Evolutionary conservation across 768 basidiomycete genomes (phyloP).

Genomic region (Cubamyces sp.): DNA sequence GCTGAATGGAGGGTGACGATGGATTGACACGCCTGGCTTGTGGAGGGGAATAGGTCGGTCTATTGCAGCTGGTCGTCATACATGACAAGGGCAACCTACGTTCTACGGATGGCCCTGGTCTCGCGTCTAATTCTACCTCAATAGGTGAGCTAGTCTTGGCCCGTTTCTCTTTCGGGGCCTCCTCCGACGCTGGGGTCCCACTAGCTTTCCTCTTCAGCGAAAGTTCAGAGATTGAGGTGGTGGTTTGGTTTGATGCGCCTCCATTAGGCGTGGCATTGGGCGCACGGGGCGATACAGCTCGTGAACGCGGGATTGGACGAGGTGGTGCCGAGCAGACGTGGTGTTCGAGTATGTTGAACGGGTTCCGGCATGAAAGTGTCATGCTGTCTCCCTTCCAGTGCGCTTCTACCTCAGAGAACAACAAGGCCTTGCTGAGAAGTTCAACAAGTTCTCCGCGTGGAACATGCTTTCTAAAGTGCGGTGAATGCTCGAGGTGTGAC

Average conservation of each 20-base stretch:
- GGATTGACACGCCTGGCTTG: conserved; percentile 11
- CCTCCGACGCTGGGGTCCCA: conserved; percentile 19
- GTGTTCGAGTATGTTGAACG: conserved; percentile 75
- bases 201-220: conserved; percentile 32
- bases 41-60: conserved; percentile 4
- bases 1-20: conserved; percentile 33
- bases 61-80: conserved; percentile 1
- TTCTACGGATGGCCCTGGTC: conserved; percentile 13
- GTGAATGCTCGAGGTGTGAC: conserved; percentile 68
- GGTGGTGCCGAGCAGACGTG: conserved; percentile 62
- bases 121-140: conserved; percentile 8
- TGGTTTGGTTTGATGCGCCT: neutral
- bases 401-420: conserved; percentile 82
- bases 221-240: neutral
- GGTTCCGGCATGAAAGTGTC: conserved; percentile 64
- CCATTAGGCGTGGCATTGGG: neutral
- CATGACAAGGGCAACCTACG: conserved; percentile 17
- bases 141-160: conserved; percentile 42
- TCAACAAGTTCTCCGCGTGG: conserved; percentile 83
- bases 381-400: conserved; percentile 74
- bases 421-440: conserved; percentile 76
- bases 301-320: neutral
- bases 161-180: conserved; percentile 65
- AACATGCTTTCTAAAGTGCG: conserved; percentile 71
- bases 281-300: neutral